Evolutionary conservation across 371 early-diverging fungal genomes (phyloP), one percentile per base, ranked within the genome.

Genomic region (Mortierella sp.): DNA sequence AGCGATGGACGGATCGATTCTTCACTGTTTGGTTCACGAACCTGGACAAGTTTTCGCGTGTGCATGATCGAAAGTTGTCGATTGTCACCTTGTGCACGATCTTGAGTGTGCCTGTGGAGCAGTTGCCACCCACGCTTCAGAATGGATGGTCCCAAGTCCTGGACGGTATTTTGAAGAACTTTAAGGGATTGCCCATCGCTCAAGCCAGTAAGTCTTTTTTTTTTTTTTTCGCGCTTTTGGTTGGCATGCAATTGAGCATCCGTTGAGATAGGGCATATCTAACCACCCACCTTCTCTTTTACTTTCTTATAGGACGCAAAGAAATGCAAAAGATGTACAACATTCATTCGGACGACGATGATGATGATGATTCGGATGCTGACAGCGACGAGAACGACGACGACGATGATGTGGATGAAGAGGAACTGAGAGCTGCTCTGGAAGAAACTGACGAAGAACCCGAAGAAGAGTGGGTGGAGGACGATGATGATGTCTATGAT

Each of bases 51-150:
- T 94, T 97, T 74, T 74, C 86, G 56, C 86, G 96, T 58, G 97
- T 98, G 7, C 95, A 96, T 74, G 98, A 98, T 84, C 97, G 95
- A 87, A 95, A 94, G 84, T 87, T 97, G 16, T 87, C 88, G 12
- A 93, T 98, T 53, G 75, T 95, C 46, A 88, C 96, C 0, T 79
- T 97, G 29, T 92, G 91, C 61, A 76, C 94, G 0, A 67, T 98
- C 19, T 66, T 97, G 45, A 84, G 84, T 14, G 81, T 94, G 1
- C 93, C 96, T 4, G 68, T 83, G 18, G 90, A 87, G 4, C 86
- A 89, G 63, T 75, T 96, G 12, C 97, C 97, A 9, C 69, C 85
- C 0, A 74, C 89, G 9, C 79, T 95, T 58, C 92, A 91, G 71
- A 74, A 74, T 56, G 93, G 88, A 4, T 92, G 92, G 92, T 76